Evolutionary conservation across 345 rosid species (phyloP).

Genomic region (Arabidopsis suecica): DNA sequence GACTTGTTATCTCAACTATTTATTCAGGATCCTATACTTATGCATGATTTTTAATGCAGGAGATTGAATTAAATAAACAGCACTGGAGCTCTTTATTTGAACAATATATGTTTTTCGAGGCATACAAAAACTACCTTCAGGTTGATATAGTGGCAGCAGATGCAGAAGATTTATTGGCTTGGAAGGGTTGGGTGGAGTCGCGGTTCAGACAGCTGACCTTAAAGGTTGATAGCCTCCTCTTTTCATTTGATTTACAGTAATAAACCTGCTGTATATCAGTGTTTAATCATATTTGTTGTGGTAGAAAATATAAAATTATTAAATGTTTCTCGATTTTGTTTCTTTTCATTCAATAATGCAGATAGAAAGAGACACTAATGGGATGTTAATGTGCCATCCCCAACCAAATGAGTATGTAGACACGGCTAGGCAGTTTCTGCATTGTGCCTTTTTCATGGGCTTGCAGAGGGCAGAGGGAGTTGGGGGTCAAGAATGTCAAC

Average conservation of each 20-base stretch:
- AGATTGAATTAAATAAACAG: slow-evolving; percentile 65
- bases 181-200: slow-evolving; percentile 90
- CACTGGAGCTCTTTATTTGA: slow-evolving; percentile 70
- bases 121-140: slow-evolving; percentile 75
- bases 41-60: slow-evolving; percentile 44
- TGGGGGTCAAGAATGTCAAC: slow-evolving; percentile 71
- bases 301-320: not conserved
- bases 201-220: slow-evolving; percentile 76
- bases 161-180: slow-evolving; percentile 63
- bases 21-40: slow-evolving; percentile 2
- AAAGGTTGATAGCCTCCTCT: slow-evolving; percentile 50
- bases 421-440: slow-evolving; percentile 58
- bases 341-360: slow-evolving; percentile 43
- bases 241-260: slow-evolving; percentile 2
- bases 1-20: slow-evolving; percentile 1
- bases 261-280: slow-evolving; percentile 9
- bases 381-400: slow-evolving; percentile 82
- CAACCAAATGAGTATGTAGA: slow-evolving; percentile 67
- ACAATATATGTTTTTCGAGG: slow-evolving; percentile 71
- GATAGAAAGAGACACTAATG: slow-evolving; percentile 79
- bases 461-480: slow-evolving; percentile 69
- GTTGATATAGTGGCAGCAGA: slow-evolving; percentile 67
- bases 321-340: not conserved
- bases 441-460: slow-evolving; percentile 81
- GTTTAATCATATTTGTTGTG: not conserved